Base-by-base conservation (phyloP, 805 yeast genomes). In the Henningerozyma blattae region DNA sequence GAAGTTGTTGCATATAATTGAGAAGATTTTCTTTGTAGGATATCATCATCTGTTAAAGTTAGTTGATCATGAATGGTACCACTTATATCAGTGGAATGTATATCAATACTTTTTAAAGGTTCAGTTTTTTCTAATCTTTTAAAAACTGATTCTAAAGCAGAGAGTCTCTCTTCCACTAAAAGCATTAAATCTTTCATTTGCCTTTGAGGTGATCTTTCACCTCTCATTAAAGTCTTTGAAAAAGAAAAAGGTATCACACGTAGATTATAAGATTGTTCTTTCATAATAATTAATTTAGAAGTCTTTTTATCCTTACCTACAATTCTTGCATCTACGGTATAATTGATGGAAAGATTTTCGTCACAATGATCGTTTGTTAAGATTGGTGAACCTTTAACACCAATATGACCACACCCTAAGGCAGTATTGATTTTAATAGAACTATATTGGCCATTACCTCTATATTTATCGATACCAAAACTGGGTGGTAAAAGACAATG, bases 391-490 rank as follows among this genome's bases (percentile, higher is more conserved):
- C 80, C 81, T 25, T 61, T 43, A 1, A 56, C 46, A n/a, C 60
- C 59, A 10, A 67, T 44, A 38, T 69, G 65, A 7, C 78, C 81
- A 48, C 74, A 75, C 0, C 81, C 80, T 20, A 72, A 51, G 0
- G 62, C 55, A 28, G 62, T 59, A 27, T 56, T 48, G 5, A 61
- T 43, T 27, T 43, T 42, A 13, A 64, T 46, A 2, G 39, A 32
- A 4, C 35, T 30, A 8, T 51, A 51, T 14, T 30, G 34, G 2
- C 60, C 53, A 19, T 38, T 36, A 20, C 46, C 48, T 4, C 46
- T 40, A 18, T 47, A 38, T 20, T 39, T 43, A 39, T 61, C 60
- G 7, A 59, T 39, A 19, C 70, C 70, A 36, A 61, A 52, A 22
- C 66, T 48, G 9, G 70, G 68, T 0, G 70, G 70, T 24, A 60